phyloP scores from a whole-genome alignment of 2,329 filamentous ascomycete species.

The Truncatella angustata region DNA sequence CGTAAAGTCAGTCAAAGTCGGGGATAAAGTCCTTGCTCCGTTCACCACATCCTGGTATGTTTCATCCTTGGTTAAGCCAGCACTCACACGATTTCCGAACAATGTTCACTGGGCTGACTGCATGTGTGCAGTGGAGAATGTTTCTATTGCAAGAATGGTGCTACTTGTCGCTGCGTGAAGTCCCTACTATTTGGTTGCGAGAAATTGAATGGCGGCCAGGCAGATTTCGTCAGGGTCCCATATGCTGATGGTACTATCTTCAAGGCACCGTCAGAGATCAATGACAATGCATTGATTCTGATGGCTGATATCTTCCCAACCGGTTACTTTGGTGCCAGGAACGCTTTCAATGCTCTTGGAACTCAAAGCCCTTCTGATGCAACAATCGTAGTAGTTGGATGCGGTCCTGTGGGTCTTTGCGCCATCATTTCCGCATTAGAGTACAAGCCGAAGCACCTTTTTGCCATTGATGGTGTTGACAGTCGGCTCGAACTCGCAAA shows the following conservation, averaged over 20 bases:
- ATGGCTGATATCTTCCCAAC: constrained; percentile 95
- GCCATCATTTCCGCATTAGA: constrained; percentile 76
- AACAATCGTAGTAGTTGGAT: constrained; percentile 78
- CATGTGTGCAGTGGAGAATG: constrained; percentile 58
- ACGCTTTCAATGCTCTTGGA: constrained; percentile 67
- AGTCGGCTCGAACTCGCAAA: constrained; percentile 71
- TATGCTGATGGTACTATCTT: constrained; percentile 78
- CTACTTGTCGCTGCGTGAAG: constrained; percentile 74
- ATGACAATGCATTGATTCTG: constrained; percentile 72
- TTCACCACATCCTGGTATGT: constrained; percentile 78
- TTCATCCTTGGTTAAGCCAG: neutral
- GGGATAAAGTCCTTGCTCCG: constrained; percentile 77
- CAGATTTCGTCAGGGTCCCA: constrained; percentile 79
- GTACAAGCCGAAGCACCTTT: constrained; percentile 70
- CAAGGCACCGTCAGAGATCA: constrained; percentile 68
- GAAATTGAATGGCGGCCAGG: constrained; percentile 73
- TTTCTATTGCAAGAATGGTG: constrained; percentile 80
- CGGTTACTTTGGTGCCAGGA: constrained; percentile 79
- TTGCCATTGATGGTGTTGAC: constrained; percentile 77
- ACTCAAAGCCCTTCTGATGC: constrained; percentile 59
- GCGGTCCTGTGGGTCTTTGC: constrained; percentile 82
- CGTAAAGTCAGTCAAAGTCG: constrained; percentile 68
- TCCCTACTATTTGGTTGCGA: constrained; percentile 68
- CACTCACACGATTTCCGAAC: neutral
- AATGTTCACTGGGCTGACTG: constrained; percentile 3